A percentile compares a stretch with the other conserved stretches of the same genome.
These are phyloP conservation scores for Dictyostelium brefeldianum DNA, from an alignment of 78 protist species.

Conservation along the genomic window DNA sequence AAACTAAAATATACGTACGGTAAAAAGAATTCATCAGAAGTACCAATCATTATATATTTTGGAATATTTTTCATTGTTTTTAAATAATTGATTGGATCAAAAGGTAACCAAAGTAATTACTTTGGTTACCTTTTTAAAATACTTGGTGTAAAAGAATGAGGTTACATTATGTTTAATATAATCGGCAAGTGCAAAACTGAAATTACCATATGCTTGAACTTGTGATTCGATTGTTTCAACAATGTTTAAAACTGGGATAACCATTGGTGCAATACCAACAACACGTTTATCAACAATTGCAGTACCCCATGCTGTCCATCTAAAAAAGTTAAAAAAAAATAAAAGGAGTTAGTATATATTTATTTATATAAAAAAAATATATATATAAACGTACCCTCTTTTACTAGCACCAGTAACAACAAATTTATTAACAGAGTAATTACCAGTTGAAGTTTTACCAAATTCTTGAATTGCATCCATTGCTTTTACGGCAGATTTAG, in stretches of 20 bases:
- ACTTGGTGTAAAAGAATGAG: background rate
- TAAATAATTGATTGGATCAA: conserved; percentile 47
- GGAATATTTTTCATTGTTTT: background rate
- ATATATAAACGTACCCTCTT: conserved; percentile 13
- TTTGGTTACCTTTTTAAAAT: conserved; percentile 19
- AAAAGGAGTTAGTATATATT: background rate
- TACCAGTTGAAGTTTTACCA: background rate
- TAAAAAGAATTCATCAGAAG: conserved; percentile 53
- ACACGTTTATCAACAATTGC: conserved; percentile 77
- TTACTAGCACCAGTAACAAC: conserved; percentile 72
- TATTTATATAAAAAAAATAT: background rate
- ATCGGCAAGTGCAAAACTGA: conserved; percentile 34
- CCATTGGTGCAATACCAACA: conserved; percentile 75
- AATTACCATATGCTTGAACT: conserved; percentile 39
- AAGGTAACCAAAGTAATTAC: too few species aligned
- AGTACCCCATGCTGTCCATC: conserved; percentile 74
- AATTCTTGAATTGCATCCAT: conserved; percentile 66
- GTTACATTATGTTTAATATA: conserved; percentile 26
- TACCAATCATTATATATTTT: conserved; percentile 40
- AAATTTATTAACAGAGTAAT: conserved; percentile 27
- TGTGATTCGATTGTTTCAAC: conserved; percentile 29
- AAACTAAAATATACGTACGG: conserved; percentile 1
- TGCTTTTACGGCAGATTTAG: conserved; percentile 30
- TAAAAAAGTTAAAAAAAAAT: background rate
- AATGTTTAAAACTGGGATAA: conserved; percentile 46